These are phyloP conservation scores for Hevea brasiliensis DNA, from an alignment of 345 rosid genomes.

Conservation along the genomic window DNA sequence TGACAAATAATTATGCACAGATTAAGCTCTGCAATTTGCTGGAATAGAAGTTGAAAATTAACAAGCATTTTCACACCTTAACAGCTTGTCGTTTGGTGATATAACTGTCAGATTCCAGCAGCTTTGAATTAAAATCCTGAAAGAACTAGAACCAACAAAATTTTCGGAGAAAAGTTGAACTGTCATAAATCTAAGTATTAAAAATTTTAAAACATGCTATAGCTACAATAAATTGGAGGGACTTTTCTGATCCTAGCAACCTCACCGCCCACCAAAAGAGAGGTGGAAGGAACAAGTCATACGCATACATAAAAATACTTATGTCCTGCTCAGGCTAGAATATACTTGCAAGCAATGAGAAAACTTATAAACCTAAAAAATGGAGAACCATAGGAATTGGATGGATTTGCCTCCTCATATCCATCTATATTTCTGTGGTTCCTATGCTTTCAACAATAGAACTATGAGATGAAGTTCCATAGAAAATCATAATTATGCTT, in stretches of 20 bases:
- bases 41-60: not conserved
- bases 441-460: not conserved
- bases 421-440: not conserved
- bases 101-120: conserved; percentile 87
- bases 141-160: conserved; percentile 64
- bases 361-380: not conserved
- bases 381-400: not conserved
- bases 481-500: not conserved
- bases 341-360: not conserved
- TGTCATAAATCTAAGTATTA: not conserved
- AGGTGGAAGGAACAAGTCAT: not conserved
- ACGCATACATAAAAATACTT: not conserved
- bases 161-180: not conserved
- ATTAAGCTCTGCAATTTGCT: not conserved
- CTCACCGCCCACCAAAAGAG: not conserved
- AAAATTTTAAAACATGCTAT: not conserved
- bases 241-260: not conserved
- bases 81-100: conserved; percentile 94
- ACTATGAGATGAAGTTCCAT: not conserved
- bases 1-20: not conserved
- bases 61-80: conserved; percentile 50
- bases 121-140: conserved; percentile 77
- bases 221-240: not conserved
- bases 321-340: too few species aligned
- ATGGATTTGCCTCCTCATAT: not conserved